These are phyloP conservation scores for Fusarium succisae DNA, from an alignment of 2,329 filamentous ascomycete species.

Conservation along the genomic window DNA sequence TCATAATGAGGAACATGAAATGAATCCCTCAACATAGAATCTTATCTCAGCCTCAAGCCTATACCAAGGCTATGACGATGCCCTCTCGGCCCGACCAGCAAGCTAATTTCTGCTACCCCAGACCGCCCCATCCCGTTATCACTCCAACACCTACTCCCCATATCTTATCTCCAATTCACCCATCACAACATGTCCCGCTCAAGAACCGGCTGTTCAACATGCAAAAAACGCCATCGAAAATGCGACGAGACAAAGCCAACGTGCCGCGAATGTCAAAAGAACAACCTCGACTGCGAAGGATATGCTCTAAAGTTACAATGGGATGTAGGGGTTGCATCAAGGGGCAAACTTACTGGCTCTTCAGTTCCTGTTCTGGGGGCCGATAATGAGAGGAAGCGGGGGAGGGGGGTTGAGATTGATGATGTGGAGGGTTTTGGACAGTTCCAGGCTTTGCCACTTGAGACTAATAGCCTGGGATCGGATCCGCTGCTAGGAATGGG, in stretches of 20 bases:
- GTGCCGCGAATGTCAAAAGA: conserved; percentile 17
- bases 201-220: conserved; percentile 28
- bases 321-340: conserved; percentile 26
- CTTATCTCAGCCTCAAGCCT: background rate
- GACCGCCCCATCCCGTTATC: background rate
- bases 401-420: background rate
- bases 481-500: background rate
- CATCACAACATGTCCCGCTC: conserved; percentile 22
- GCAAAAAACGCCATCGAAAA: conserved; percentile 35
- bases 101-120: conserved; percentile 4
- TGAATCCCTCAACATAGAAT: fast-evolving
- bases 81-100: background rate
- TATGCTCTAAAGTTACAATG: conserved; percentile 27
- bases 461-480: background rate
- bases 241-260: conserved; percentile 31
- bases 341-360: conserved; percentile 13
- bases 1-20: background rate
- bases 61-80: background rate
- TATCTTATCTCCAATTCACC: background rate
- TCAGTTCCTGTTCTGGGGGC: background rate
- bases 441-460: background rate
- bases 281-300: conserved; percentile 20
- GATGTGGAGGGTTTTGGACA: background rate
- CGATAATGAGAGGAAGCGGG: background rate
- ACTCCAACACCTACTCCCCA: background rate